phyloP scores from a whole-genome alignment of 306 rosid species.

The Quercus variabilis region DNA sequence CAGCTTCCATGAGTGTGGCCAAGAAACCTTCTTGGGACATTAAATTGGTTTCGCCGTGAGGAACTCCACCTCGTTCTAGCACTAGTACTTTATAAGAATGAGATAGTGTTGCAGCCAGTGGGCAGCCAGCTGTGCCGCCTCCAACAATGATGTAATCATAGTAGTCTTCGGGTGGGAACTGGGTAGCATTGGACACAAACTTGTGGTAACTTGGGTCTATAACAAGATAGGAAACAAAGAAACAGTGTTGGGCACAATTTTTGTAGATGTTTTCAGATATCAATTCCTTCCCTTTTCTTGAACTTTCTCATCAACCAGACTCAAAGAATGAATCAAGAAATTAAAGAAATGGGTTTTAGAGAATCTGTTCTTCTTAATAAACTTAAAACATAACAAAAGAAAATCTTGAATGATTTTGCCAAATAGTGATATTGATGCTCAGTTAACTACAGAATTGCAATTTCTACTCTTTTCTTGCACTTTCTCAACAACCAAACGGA shows the following conservation, averaged over 20 bases:
- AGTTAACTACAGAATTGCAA: background rate
- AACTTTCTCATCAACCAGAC: background rate
- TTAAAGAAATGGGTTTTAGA: background rate
- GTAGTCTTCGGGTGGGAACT: conserved; percentile 61
- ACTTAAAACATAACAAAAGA: background rate
- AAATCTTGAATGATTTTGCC: background rate
- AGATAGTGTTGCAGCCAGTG: conserved; percentile 79
- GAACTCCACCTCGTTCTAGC: conserved; percentile 71
- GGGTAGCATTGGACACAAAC: conserved; percentile 63
- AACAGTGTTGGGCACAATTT: background rate
- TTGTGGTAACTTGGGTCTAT: conserved; percentile 46
- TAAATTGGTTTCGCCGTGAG: conserved; percentile 34
- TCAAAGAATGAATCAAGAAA: background rate
- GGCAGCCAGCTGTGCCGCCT: conserved; percentile 96
- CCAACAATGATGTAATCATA: conserved; percentile 86
- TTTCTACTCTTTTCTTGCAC: background rate
- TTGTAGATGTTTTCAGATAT: background rate
- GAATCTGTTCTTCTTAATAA: too few relatives aligned
- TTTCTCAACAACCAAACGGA: background rate
- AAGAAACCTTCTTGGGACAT: conserved; percentile 89
- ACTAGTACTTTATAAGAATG: conserved; percentile 48
- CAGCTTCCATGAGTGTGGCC: conserved; percentile 39
- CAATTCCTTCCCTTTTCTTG: background rate
- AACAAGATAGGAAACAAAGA: background rate
- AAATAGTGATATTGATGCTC: background rate